Conservation (phyloP, 2,329 filamentous ascomycete species). For the Trichoderma guizhouense region DNA sequence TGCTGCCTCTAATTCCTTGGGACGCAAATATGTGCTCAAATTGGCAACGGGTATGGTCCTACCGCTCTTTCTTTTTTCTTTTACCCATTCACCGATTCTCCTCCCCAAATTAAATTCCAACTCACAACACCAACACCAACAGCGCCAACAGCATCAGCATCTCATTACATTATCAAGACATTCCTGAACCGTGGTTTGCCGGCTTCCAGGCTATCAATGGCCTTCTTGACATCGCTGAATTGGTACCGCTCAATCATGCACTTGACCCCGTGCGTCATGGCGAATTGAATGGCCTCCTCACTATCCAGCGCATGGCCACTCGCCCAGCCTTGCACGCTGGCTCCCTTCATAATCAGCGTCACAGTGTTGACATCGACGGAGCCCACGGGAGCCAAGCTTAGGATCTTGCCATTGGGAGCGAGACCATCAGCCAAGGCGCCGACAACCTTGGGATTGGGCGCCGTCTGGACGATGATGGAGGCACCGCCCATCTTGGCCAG, state of each 20-base stretch:
- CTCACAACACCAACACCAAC: neutral
- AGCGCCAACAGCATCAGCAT: neutral
- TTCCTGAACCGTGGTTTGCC: slow-evolving; percentile 46
- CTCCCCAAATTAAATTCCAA: neutral
- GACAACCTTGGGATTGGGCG: slow-evolving; percentile 57
- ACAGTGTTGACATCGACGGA: slow-evolving; percentile 42
- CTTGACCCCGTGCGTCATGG: slow-evolving; percentile 57
- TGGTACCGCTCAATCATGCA: slow-evolving; percentile 65
- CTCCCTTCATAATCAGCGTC: slow-evolving; percentile 46
- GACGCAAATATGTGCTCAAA: neutral
- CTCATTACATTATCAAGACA: slow-evolving; percentile 40
- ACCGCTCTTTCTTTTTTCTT: neutral
- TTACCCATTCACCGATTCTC: neutral
- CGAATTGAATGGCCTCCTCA: slow-evolving; percentile 65
- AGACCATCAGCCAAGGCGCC: slow-evolving; percentile 52
- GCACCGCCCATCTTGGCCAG: slow-evolving; percentile 60
- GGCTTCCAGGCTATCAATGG: slow-evolving; percentile 40
- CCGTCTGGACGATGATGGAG: slow-evolving; percentile 59
- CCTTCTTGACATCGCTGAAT: slow-evolving; percentile 48
- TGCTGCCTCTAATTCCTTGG: neutral
- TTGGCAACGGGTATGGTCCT: neutral
- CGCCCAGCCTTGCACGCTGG: slow-evolving; percentile 61
- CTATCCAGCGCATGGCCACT: slow-evolving; percentile 61
- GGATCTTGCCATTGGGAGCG: slow-evolving; percentile 52
- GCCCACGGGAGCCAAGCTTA: slow-evolving; percentile 55